A percentile compares a stretch with the other conserved stretches of the same genome.
These are phyloP conservation scores for Backusella morwellensis DNA, from an alignment of 192 early-diverging fungal species.

Conservation along the genomic window DNA sequence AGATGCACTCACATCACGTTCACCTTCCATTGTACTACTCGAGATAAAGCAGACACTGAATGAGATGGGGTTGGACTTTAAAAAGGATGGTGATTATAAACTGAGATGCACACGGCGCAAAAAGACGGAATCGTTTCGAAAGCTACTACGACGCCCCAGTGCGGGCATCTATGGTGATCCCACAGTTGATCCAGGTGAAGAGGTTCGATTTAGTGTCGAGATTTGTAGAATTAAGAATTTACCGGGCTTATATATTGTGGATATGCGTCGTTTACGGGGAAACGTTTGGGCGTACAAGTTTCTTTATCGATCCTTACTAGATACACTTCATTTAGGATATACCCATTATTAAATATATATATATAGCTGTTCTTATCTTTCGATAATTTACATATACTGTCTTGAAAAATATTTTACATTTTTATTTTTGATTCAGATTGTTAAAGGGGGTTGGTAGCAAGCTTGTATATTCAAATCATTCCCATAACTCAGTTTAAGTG, in stretches of 20 bases:
- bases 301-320: slow-evolving; percentile 61
- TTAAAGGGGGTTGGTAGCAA: no score
- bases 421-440: no score
- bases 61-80: slow-evolving; percentile 53
- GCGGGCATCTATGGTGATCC: slow-evolving; percentile 50
- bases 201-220: slow-evolving; percentile 89
- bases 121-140: slow-evolving; percentile 1
- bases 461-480: no score
- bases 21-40: slow-evolving; percentile 66
- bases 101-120: slow-evolving; percentile 34
- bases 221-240: slow-evolving; percentile 91
- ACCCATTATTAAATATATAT: not conserved
- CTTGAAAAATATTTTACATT: no score
- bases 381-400: no score
- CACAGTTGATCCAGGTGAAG: slow-evolving; percentile 62
- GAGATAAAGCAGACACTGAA: slow-evolving; percentile 58
- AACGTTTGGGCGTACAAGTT: slow-evolving; percentile 81
- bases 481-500: no score
- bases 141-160: slow-evolving; percentile 24
- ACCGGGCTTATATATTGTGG: slow-evolving; percentile 72
- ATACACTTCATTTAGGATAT: slow-evolving; percentile 42
- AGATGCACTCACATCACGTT: slow-evolving; percentile 61
- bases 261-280: slow-evolving; percentile 68
- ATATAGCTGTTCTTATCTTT: no score
- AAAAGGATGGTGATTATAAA: slow-evolving; percentile 54